Evolutionary conservation across 129 eudicot genomes (phyloP), one percentile per base, ranked within the genome.

Genomic region (Helichrysum umbraculigerum): DNA sequence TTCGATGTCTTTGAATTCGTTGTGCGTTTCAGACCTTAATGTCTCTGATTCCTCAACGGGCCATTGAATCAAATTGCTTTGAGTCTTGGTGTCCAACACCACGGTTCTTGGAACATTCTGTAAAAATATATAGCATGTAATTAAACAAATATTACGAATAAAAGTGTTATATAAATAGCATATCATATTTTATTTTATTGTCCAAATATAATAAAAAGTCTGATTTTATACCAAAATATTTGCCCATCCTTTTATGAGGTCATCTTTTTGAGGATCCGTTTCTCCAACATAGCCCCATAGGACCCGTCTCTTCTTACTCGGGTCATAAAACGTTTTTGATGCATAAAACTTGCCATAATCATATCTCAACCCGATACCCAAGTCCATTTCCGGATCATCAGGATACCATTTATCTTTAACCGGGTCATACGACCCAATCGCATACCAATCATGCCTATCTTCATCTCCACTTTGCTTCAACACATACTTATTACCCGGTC

Each of bases 331-430:
- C 15, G 96, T 86, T 81, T 90, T 89, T 0, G 93, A 87, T 2
- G 98, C 98, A 73, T 92, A 92, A 29, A 69, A 92, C 65, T 82
- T 86, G 0, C 96, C 96, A 62, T 87, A 89, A 71, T 87, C 98
- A 73, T 82, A 68, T 44, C 93, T 78, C 78, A 89, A 74, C 86
- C 98, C 96, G 47, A 86, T 83, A 60, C 47, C 98, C 98, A 89
- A 81, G 74, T 92, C 96, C 82, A 84, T 51, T 62, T 22, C 47
- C 47, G 47, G 47, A 9, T 39, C 47, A 39, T 39, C 47, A 8
- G 50, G 50, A 41, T 41, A 41, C 50, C 50, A 41, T 10, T 41
- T 41, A 9, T 41, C 50, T 2, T 41, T 41, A 41, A 41, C 50
- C 0, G 14, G 11, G 2, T 9, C 50, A 41, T 8, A 39, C 11